Percentiles rank a stretch among this genome's conserved stretches.
Evolutionary conservation across 139 green algal species (phyloP).

Genomic region (Choricystis sp.): DNA sequence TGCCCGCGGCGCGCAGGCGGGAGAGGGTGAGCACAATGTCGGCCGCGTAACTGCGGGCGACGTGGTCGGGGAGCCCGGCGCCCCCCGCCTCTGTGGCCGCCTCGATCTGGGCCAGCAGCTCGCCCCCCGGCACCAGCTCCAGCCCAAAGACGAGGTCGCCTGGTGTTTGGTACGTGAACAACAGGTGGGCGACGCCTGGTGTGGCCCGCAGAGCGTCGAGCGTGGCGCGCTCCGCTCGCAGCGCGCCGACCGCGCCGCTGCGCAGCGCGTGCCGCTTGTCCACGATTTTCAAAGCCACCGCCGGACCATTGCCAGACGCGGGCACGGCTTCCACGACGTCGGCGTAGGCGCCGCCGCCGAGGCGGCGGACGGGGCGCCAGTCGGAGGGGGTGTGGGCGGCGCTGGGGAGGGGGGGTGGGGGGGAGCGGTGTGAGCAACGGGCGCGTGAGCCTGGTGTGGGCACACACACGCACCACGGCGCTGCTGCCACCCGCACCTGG

Average conservation of each 20-base stretch:
- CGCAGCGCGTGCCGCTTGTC: background rate
- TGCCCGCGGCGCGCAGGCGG: background rate
- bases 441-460: background rate
- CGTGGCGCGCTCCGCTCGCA: background rate
- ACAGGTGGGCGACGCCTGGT: background rate
- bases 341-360: slow-evolving; percentile 15
- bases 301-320: too few species aligned
- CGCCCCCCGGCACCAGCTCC: slow-evolving; percentile 42
- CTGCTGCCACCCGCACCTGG: too few species aligned
- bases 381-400: background rate
- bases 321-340: background rate
- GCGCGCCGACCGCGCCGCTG: background rate
- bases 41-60: too few species aligned
- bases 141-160: slow-evolving; percentile 33
- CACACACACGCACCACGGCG: background rate
- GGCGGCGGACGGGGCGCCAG: background rate
- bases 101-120: slow-evolving; percentile 52
- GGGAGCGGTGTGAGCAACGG: too few species aligned
- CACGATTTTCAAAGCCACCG: background rate
- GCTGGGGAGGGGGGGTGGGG: background rate
- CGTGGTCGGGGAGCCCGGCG: too few species aligned
- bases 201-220: background rate
- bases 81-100: background rate
- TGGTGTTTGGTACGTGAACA: slow-evolving; percentile 11
- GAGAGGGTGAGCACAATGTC: background rate